These are phyloP conservation scores for Drosera capensis DNA, from an alignment of 148 eudicot genomes.

Conservation along the genomic window DNA sequence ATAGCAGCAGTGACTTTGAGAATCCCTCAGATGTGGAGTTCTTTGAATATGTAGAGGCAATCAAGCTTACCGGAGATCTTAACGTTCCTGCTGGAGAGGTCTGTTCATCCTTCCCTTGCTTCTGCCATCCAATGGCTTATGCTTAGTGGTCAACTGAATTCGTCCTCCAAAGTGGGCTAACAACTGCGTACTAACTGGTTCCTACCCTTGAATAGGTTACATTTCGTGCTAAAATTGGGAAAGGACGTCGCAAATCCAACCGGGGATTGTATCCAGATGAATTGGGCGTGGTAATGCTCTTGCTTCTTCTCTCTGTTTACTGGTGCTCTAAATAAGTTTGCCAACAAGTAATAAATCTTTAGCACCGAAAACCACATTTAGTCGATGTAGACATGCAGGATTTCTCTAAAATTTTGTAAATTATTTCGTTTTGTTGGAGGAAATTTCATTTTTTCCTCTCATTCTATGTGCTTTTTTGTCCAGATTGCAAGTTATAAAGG, in stretches of 20 bases:
- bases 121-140: not conserved
- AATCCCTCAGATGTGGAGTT: conserved; percentile 65
- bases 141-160: no score
- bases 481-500: conserved; percentile 85
- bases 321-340: no score
- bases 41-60: conserved; percentile 98
- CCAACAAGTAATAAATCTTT: no score
- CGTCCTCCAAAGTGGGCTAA: not conserved
- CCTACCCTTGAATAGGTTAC: conserved; percentile 40
- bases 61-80: conserved; percentile 88
- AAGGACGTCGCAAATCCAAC: conserved; percentile 51
- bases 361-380: no score
- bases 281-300: conserved; percentile 67
- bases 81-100: conserved; percentile 99
- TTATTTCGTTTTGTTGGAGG: no score
- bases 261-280: conserved; percentile 86
- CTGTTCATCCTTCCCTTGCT: conserved; percentile 2
- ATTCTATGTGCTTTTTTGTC: conserved; percentile 5
- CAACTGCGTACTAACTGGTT: conserved; percentile 4
- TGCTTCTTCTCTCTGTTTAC: conserved; percentile 1
- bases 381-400: no score
- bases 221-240: conserved; percentile 88
- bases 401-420: no score
- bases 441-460: no score
- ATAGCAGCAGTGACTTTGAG: conserved; percentile 26